Conservation (phyloP, 2,329 filamentous ascomycete genomes). For the Erysiphe neolycopersici region DNA sequence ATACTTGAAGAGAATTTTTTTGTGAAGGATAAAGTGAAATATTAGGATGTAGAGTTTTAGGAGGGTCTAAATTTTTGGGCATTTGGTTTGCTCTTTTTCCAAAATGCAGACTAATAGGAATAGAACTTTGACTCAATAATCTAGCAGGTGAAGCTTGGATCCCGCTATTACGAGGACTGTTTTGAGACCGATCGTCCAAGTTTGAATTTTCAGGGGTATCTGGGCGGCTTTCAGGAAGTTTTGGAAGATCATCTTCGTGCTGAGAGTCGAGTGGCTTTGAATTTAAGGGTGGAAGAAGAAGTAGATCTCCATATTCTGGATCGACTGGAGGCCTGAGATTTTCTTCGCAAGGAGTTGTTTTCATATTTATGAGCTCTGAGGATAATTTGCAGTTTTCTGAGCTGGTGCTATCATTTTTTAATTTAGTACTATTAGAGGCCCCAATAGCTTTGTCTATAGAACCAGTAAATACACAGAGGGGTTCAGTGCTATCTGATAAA, state of each 20-base stretch:
- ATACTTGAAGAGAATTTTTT: conserved; percentile 11
- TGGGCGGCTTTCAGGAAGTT: conserved; percentile 32
- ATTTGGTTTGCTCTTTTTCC: conserved; percentile 16
- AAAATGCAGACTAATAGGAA: conserved; percentile 23
- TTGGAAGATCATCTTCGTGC: conserved; percentile 19
- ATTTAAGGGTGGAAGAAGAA: conserved; percentile 34
- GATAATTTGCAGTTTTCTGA: conserved; percentile 1
- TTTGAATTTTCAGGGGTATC: conserved; percentile 15
- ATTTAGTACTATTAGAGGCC: background rate
- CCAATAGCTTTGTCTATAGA: background rate
- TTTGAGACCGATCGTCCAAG: conserved; percentile 5
- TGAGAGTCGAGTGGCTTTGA: conserved; percentile 21
- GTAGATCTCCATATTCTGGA: conserved; percentile 35
- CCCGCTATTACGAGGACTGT: conserved; percentile 5
- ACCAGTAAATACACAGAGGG: conserved; percentile 41
- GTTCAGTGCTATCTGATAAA: conserved; percentile 51
- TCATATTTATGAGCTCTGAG: background rate
- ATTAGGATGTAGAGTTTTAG: background rate
- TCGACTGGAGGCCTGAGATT: conserved; percentile 37
- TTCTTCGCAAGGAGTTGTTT: background rate
- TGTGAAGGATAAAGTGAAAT: background rate
- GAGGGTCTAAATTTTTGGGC: conserved; percentile 17
- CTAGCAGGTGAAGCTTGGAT: conserved; percentile 11
- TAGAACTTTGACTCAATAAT: conserved; percentile 22
- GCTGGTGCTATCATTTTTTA: background rate